These are phyloP conservation scores for Helicocarpus griseus DNA, from an alignment of 2,329 filamentous ascomycete species.

Conservation along the genomic window DNA sequence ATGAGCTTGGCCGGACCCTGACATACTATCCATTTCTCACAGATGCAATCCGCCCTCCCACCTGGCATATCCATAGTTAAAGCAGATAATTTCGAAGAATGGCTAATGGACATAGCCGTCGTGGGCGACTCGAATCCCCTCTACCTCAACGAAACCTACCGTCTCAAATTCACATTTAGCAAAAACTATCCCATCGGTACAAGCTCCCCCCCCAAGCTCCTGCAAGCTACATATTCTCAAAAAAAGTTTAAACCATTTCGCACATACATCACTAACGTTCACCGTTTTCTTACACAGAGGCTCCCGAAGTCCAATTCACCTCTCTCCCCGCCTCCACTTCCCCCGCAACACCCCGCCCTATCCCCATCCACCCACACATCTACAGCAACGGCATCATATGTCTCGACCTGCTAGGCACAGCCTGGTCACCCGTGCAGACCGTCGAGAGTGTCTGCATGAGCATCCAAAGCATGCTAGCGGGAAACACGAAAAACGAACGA, in stretches of 20 bases:
- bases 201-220: conserved; percentile 11
- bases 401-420: conserved; percentile 75
- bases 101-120: conserved; percentile 85
- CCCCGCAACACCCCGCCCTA: conserved; percentile 41
- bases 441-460: conserved; percentile 97
- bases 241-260: background rate
- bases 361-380: conserved; percentile 94
- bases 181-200: conserved; percentile 81
- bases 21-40: background rate
- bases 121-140: conserved; percentile 75
- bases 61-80: conserved; percentile 68
- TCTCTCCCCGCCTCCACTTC: conserved; percentile 45
- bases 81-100: conserved; percentile 76
- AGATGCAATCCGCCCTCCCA: conserved; percentile 51
- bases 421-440: conserved; percentile 94
- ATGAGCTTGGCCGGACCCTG: background rate
- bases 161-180: conserved; percentile 79
- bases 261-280: background rate
- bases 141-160: conserved; percentile 69
- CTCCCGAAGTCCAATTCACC: conserved; percentile 87
- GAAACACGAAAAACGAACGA: conserved; percentile 83
- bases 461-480: conserved; percentile 95
- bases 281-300: conserved; percentile 47
- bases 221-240: background rate
- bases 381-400: conserved; percentile 99